Conservation (phyloP, 306 rosid genomes). For the Pyrus bretschneideri region DNA sequence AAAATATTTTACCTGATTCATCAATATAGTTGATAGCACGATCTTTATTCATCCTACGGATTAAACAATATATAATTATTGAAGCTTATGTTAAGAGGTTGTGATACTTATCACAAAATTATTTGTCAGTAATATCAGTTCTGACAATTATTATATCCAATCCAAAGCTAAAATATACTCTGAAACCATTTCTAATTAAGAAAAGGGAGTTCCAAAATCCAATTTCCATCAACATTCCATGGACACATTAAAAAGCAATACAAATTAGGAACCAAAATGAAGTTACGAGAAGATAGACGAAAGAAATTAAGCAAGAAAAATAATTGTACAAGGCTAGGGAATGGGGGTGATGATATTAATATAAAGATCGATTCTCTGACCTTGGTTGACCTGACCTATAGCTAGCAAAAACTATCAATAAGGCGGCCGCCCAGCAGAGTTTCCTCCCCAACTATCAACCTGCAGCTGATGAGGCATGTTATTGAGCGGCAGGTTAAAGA, state of each 20-base stretch:
- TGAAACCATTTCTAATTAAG: background rate
- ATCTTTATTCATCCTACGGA: background rate
- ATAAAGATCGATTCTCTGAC: constrained; percentile 18
- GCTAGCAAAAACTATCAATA: constrained; percentile 28
- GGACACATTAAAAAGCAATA: background rate
- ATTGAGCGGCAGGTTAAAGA: constrained; percentile 69
- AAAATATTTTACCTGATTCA: background rate
- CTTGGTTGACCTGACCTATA: constrained; percentile 15
- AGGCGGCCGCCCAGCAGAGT: constrained; percentile 55
- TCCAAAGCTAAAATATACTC: background rate
- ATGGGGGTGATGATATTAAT: background rate
- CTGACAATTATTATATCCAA: background rate
- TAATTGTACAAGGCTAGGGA: constrained; percentile 1
- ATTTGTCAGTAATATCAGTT: background rate
- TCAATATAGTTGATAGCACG: background rate
- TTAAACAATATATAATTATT: background rate
- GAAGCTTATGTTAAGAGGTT: background rate
- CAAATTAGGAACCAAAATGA: background rate
- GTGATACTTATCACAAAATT: background rate
- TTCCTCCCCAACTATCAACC: constrained; percentile 67
- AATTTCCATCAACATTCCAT: background rate
- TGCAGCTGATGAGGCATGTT: constrained; percentile 61
- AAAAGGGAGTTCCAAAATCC: background rate
- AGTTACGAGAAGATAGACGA: background rate
- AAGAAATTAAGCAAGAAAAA: constrained; percentile 2